Base-by-base conservation (phyloP, 805 yeast species). In the Lachancea kluyveri region DNA sequence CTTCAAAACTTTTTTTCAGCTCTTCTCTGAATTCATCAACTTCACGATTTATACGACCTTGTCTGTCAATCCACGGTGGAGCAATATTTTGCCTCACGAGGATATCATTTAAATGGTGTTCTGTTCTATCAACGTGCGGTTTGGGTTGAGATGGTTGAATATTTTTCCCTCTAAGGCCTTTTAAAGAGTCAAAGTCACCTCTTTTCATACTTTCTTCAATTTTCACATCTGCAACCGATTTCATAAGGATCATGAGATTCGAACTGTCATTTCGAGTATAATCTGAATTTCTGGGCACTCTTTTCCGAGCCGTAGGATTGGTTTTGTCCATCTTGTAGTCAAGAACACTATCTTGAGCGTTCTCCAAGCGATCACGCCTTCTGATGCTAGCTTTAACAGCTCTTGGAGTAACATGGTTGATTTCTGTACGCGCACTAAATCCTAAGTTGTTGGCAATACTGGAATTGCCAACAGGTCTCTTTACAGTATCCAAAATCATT, bases 41-140 rank as follows among this genome's bases (percentile, higher is more conserved):
- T 21, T 70, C 72, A 2, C 46, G 38, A 25, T 70, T 67, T 4
- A 79, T 72, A 2, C 72, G 66, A 12, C 72, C 64, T 53, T 83
- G 92, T 34, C 73, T 77, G 45, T 85, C 94, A 21, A 87, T 79
- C 96, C 96, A 87, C 0, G 94, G 94, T 0, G 95, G 95, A 8
- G 77, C 62, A 1, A 84, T 77, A 29, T 84, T 87, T 54, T 87
- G 95, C 25, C 73, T 70, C 32, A 69, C 72, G 35, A 87, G 58
- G 26, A 87, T 79, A 40, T 82, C 76, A 57, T 87, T 87, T 60
- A 87, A 57, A 51, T 85, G 84, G 52, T 77, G 84, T 45, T 79
- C 94, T 33, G 76, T 83, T 38, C 70, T 70, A 54, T 74, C 92
- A 36, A 68, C 64, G 55, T 65, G 79, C 27, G 74, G 79, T 52